These are phyloP conservation scores for Carex scoparia DNA, from an alignment of 176 grass and related monocot species.

Conservation along the genomic window DNA sequence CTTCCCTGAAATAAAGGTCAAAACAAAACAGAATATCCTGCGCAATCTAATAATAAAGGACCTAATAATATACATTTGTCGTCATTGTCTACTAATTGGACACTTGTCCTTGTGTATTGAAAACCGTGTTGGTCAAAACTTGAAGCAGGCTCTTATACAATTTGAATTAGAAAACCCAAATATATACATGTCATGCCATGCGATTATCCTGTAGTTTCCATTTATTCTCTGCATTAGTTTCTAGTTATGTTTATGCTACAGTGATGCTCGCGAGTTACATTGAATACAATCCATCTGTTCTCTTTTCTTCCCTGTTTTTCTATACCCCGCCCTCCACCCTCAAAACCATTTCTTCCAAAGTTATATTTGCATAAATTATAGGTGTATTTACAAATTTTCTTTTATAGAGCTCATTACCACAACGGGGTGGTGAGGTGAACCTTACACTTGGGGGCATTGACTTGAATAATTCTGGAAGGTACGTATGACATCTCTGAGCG, in stretches of 20 bases:
- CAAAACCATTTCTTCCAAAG: neutral
- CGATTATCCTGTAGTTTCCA: neutral
- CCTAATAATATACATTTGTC: neutral
- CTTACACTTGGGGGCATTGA: constrained; percentile 96
- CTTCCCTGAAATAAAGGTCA: neutral
- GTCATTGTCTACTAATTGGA: constrained; percentile 3
- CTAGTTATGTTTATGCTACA: neutral
- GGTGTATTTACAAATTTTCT: constrained; percentile 20
- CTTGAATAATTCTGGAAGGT: constrained; percentile 99
- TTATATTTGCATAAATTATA: neutral
- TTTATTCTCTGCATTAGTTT: neutral
- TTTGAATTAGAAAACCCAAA: neutral
- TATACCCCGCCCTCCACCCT: neutral
- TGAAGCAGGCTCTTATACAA: neutral
- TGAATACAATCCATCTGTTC: neutral
- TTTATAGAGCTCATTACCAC: constrained; percentile 78
- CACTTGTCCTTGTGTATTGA: neutral
- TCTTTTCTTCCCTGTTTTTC: neutral
- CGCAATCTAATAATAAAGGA: neutral
- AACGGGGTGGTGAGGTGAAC: constrained; percentile 88
- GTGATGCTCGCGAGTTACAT: neutral
- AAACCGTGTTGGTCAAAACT: neutral
- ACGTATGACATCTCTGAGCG: constrained; percentile 13
- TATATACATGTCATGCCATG: neutral
- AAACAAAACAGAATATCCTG: neutral